A percentile compares a stretch with the other conserved stretches of the same genome.
These are phyloP conservation scores for Coniochaeta pulveracea DNA, from an alignment of 2,329 filamentous ascomycete species.

Conservation along the genomic window DNA sequence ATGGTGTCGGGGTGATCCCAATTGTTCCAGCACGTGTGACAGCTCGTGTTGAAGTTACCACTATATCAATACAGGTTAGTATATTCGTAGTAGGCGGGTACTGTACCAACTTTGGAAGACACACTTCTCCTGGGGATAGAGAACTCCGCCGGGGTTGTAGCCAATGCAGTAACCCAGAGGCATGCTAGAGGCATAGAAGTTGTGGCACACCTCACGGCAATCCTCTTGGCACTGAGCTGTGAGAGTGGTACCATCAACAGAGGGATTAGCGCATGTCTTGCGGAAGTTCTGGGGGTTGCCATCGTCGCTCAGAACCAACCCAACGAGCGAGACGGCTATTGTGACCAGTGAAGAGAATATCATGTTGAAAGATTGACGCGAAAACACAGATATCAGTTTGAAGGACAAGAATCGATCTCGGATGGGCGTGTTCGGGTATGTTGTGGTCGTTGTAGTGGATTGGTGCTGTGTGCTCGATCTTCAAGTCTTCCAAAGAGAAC, in stretches of 20 bases:
- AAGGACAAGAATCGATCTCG: too few species aligned
- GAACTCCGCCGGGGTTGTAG: neutral
- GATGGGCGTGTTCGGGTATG: too few species aligned
- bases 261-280: neutral
- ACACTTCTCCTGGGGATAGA: neutral
- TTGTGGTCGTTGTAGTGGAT: too few species aligned
- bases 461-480: too few species aligned
- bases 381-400: too few species aligned
- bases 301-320: too few species aligned
- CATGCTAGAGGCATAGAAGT: neutral
- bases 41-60: neutral
- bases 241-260: neutral
- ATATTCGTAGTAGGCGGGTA: neutral
- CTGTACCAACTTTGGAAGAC: neutral
- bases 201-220: neutral
- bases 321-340: too few species aligned
- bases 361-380: too few species aligned
- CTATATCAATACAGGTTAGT: neutral
- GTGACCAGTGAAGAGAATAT: too few species aligned
- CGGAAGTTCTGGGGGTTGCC: neutral
- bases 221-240: neutral
- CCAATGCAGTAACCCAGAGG: slow-evolving; percentile 1
- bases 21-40: neutral
- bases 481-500: too few species aligned
- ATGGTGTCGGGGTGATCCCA: slow-evolving; percentile 1